phyloP scores from a whole-genome alignment of 1,139 yeast species.

The Debaryomyces nepalensis region DNA sequence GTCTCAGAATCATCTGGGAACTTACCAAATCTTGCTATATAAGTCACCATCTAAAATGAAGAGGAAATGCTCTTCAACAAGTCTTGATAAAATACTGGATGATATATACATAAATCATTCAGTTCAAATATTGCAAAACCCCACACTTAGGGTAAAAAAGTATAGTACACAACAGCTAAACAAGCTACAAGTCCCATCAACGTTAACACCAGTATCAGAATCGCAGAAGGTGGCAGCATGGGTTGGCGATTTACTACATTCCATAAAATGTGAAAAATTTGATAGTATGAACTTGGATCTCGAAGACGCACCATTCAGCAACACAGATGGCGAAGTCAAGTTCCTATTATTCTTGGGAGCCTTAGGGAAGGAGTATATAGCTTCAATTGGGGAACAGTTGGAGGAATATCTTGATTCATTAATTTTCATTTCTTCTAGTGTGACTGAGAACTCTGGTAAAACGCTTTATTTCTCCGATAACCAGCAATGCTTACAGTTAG shows the following conservation, averaged over 20 bases:
- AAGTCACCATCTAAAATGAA: not conserved
- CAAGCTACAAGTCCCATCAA: constrained; percentile 5
- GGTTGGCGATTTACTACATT: constrained; percentile 2
- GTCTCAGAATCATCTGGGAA: constrained; percentile 1
- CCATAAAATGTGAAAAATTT: not conserved
- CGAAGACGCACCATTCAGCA: not conserved
- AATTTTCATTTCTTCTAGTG: constrained; percentile 21
- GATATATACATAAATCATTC: not conserved
- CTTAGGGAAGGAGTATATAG: constrained; percentile 34
- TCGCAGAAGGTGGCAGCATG: constrained; percentile 1
- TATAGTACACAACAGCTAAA: constrained; percentile 1
- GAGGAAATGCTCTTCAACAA: constrained; percentile 2
- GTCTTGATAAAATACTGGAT: not conserved
- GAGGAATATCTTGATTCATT: constrained; percentile 16
- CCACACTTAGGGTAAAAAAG: constrained; percentile 5
- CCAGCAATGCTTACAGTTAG: constrained; percentile 24
- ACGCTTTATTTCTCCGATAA: constrained; percentile 15
- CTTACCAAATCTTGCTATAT: not conserved
- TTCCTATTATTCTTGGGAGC: constrained; percentile 34
- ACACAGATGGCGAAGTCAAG: constrained; percentile 9
- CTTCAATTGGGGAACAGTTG: constrained; percentile 16
- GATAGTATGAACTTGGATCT: not conserved
- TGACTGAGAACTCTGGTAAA: constrained; percentile 13
- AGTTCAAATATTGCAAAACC: not conserved
- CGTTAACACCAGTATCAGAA: not conserved